These are phyloP conservation scores for Carex myosuroides DNA, from an alignment of 176 grass and related monocot species.

Conservation along the genomic window DNA sequence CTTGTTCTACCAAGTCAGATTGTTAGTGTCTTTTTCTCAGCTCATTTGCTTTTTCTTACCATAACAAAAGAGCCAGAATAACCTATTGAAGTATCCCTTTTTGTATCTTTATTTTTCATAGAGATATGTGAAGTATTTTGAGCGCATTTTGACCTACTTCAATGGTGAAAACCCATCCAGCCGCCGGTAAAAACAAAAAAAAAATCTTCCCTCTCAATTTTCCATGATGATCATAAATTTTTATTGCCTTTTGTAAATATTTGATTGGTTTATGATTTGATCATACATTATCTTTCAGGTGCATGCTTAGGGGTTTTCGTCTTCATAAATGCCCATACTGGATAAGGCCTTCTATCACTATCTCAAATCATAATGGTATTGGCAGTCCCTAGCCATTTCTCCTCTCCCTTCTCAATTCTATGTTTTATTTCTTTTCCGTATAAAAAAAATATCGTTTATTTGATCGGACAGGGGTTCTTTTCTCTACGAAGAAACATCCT, in stretches of 20 bases:
- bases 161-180: slow-evolving; percentile 93
- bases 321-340: slow-evolving; percentile 98
- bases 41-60: not conserved
- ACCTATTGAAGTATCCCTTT: not conserved
- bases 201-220: not conserved
- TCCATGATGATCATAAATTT: slow-evolving; percentile 8
- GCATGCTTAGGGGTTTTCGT: slow-evolving; percentile 97
- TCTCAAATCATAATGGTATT: slow-evolving; percentile 86
- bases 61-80: not conserved
- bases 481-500: slow-evolving; percentile 92
- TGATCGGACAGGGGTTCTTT: slow-evolving; percentile 61
- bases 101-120: slow-evolving; percentile 32
- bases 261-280: slow-evolving; percentile 26
- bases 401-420: not conserved
- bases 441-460: not conserved
- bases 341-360: slow-evolving; percentile 88
- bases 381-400: not conserved
- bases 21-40: slow-evolving; percentile 53
- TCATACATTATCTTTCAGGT: slow-evolving; percentile 45
- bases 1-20: slow-evolving; percentile 99
- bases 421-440: not conserved
- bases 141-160: slow-evolving; percentile 75
- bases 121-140: slow-evolving; percentile 99
- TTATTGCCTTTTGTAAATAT: slow-evolving; percentile 5
- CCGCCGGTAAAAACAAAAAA: slow-evolving; percentile 43